A percentile compares a stretch with the other conserved stretches of the same genome.
Conservation (phyloP, 768 basidiomycete species). For the Boletus sp. region DNA sequence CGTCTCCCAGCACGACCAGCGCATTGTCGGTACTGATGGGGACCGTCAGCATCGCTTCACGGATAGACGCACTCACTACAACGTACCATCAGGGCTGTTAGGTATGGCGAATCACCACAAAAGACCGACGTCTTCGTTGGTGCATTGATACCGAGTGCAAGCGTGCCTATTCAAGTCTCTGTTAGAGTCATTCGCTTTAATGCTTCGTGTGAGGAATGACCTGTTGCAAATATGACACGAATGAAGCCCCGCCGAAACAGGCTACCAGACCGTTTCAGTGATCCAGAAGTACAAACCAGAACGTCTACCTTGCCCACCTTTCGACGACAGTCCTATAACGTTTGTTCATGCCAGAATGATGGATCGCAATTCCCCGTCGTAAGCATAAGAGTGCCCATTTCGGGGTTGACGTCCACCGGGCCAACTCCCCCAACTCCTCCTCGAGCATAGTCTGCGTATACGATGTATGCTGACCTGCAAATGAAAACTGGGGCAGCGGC, state of each 20-base stretch:
- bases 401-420: conserved; percentile 31
- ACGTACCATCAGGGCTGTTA: conserved; percentile 58
- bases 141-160: conserved; percentile 74
- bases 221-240: conserved; percentile 65
- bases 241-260: conserved; percentile 61
- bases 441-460: conserved; percentile 49
- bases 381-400: conserved; percentile 49
- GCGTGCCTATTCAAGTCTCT: conserved; percentile 42
- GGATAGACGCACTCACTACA: not conserved
- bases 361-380: conserved; percentile 60
- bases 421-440: conserved; percentile 42
- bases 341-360: conserved; percentile 69
- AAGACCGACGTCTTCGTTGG: conserved; percentile 66
- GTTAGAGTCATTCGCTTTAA: not conserved
- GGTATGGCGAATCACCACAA: conserved; percentile 55
- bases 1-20: conserved; percentile 71
- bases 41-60: not conserved
- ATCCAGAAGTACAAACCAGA: not conserved
- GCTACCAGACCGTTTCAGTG: conserved; percentile 1
- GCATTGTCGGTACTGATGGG: conserved; percentile 62
- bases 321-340: conserved; percentile 56
- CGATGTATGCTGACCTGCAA: conserved; percentile 42
- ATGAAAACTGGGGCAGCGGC: conserved; percentile 58
- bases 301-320: conserved; percentile 36
- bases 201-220: conserved; percentile 24